A percentile compares a stretch with the other conserved stretches of the same genome.
phyloP scores from a whole-genome alignment of 257 asterid genomes.

The Solanum chaucha region DNA sequence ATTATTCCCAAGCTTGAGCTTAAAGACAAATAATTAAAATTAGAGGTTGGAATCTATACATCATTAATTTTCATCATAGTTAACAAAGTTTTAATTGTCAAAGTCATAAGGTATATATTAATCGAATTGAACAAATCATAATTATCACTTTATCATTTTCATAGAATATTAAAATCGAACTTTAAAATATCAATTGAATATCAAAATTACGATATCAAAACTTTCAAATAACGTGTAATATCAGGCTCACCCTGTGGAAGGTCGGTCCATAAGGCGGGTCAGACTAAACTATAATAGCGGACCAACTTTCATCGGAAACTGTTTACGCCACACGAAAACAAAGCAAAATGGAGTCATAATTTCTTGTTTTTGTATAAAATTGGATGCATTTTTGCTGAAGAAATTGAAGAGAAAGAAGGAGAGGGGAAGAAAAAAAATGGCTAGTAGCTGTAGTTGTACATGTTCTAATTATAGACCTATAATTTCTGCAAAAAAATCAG shows the following conservation, averaged over 20 bases:
- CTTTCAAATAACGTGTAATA: too few species aligned
- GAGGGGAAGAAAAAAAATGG: background rate
- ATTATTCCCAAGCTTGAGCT: background rate
- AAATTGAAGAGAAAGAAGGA: background rate
- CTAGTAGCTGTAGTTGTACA: background rate
- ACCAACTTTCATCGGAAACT: background rate
- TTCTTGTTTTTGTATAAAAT: background rate
- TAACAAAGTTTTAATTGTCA: too few species aligned
- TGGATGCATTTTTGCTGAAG: background rate
- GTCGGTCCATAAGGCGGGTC: background rate
- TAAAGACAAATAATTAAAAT: background rate
- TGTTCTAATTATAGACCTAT: slow-evolving; percentile 5
- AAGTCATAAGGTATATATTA: too few species aligned
- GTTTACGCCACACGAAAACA: background rate
- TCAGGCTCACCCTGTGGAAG: background rate
- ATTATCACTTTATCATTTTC: too few species aligned
- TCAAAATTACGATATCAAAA: too few species aligned
- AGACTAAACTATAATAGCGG: background rate
- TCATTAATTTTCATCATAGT: background rate
- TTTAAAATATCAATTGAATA: too few species aligned
- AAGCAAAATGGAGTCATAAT: background rate
- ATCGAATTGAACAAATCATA: accelerated
- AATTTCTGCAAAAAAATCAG: background rate
- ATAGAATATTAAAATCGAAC: too few species aligned
- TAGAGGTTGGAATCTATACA: background rate